Evolutionary conservation across 768 basidiomycete genomes (phyloP), one percentile per base, ranked within the genome.

Genomic region (Pulveroboletus ravenelii): DNA sequence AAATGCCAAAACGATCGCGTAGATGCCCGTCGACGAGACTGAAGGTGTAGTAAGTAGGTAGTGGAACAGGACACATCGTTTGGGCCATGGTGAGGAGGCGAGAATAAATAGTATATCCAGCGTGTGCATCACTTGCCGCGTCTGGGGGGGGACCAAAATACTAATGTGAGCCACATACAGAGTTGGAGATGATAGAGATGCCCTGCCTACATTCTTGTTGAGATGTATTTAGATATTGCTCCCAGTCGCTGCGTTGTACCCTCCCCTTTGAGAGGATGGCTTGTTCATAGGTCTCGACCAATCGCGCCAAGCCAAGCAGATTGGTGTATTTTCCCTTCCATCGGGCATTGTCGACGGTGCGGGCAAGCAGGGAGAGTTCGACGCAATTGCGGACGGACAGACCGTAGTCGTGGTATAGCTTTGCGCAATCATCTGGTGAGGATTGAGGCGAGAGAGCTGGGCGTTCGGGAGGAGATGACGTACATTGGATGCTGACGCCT

Each of bases 401-500:
- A 62, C 61, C 74, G 59, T 50, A 69, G 45, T 74, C 75, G 61
- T 51, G 72, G 64, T 72, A 81, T 12, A 90, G 59, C 65, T 90
- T 91, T 62, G 74, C 72, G 49, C 77, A 80, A 59, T 91, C 89
- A 56, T 74, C 88, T 89, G 35, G 50, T 25, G 43, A 48, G n/a
- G 51, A 40, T 36, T 39, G 42, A 50, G 34, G 35, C 6, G n/a
- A 47, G 43, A n/a, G 15, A 7, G 29, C 14, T n/a, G 30, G 8
- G 9, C 2, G 6, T 13, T 18, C 20, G 39, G 30, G 30, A 18
- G 8, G 0, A 41, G 15, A 44, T 61, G 17, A 50, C 74, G 54
- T 57, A 85, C 89, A 62, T 70, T 81, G 81, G n/a, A 90, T 89
- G 23, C 74, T 82, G 45, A 89, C 85, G 18, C 89, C 89, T 8